Percentiles rank a stretch among this genome's conserved stretches.
phyloP scores from a whole-genome alignment of 208 protist species.

The Trypanosoma platydactyli region DNA sequence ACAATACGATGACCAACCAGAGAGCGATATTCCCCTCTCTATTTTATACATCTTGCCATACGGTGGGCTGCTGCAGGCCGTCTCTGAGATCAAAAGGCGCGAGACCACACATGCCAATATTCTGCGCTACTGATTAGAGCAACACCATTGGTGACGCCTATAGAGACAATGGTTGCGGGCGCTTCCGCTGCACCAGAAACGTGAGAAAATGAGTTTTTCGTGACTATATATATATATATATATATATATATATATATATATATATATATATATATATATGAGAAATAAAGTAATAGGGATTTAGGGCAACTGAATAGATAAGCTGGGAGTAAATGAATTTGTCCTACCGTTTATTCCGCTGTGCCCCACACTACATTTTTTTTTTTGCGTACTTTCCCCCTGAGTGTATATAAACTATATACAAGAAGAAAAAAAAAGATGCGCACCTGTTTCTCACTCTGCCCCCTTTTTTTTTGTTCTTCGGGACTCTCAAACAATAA shows the following conservation, averaged over 20 bases:
- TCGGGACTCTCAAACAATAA: no score
- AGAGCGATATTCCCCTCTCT: conserved; percentile 80
- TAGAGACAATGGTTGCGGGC: neutral
- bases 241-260: conserved; percentile 4
- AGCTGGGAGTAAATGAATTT: neutral
- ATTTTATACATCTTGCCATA: conserved; percentile 75
- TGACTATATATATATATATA: neutral
- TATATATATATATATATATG: neutral
- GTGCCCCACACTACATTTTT: neutral
- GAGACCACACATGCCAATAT: conserved; percentile 47
- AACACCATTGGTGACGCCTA: neutral
- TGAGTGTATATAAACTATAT: no score
- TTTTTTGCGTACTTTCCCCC: no score
- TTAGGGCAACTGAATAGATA: neutral
- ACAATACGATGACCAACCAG: conserved; percentile 85
- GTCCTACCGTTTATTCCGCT: no score
- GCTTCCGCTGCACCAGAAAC: neutral
- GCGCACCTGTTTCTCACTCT: no score
- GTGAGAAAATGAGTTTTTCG: neutral
- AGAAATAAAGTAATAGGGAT: neutral
- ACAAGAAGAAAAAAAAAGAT: no score
- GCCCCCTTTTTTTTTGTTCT: neutral
- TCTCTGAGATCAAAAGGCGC: conserved; percentile 71
- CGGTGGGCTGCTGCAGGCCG: conserved; percentile 57
- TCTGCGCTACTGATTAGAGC: conserved; percentile 42